Base-by-base conservation (phyloP, 495 filamentous ascomycete species). In the Chaetomium fimeti region DNA sequence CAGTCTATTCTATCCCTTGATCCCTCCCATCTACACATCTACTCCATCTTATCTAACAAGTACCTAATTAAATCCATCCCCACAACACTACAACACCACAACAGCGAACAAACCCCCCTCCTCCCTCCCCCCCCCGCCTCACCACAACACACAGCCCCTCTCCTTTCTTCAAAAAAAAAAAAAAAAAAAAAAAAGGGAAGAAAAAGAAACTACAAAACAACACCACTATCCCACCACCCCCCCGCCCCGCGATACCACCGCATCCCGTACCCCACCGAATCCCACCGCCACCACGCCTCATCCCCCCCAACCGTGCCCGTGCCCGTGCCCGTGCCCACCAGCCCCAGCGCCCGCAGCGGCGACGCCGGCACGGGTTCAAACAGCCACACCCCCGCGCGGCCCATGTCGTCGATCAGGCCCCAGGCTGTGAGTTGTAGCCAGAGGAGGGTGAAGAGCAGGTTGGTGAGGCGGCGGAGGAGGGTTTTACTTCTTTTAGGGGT, bases 331-430 rank as follows among this genome's bases (percentile, higher is more conserved):
- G 84, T 80, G 0, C 69, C 78, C 42, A 81, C 84, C 13, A 82
- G 70, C 1, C 84, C 85, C 12, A 89, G 43, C 12, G 78, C 80
- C 45, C 88, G 75, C 13, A 87, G 52, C 4, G 76, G 69, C 67
- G 88, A 90, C 1, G 89, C 22, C 0, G 89, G 89, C n/a, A 91
- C 73, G 0, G 88, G 88, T 74, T 91, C 88, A 64, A 80, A 84
- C 20, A 90, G 62, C 85, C 86, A 91, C 9, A 91, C 43, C 0
- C 84, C 88, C 0, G 81, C 82, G 15, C 78, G 74, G 0, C 81
- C 75, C 69, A 91, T 85, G 59, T 92, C 89, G 73, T 90, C 85
- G 11, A 87, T 72, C 1, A 86, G 67, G 36, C 72, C 64, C 67
- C 71, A 68, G 4, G 78, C 79, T 0, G 88, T 88, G n/a, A 74